These are phyloP conservation scores for Porcisia deanei DNA, from an alignment of 208 protist genomes.

Conservation along the genomic window DNA sequence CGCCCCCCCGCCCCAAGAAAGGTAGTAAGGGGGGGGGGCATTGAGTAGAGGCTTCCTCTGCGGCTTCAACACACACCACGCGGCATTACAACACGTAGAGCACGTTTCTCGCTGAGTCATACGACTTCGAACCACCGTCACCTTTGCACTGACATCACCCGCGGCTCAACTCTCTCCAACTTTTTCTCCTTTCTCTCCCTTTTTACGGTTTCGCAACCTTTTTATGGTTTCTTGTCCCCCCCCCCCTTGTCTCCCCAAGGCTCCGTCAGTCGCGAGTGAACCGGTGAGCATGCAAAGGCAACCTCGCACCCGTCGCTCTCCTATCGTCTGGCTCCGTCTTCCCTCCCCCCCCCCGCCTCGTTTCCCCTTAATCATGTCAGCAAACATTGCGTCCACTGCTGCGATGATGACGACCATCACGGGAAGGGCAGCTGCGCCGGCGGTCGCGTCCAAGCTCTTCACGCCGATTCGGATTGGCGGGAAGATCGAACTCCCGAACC, in stretches of 20 bases:
- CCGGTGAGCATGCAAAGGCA: neutral
- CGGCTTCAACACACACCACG: neutral
- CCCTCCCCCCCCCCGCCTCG: neutral
- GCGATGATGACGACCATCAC: neutral
- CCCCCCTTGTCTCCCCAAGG: too few species aligned
- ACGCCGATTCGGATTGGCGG: slow-evolving; percentile 57
- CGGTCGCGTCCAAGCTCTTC: slow-evolving; percentile 39
- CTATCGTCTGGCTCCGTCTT: neutral
- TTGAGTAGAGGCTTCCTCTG: neutral
- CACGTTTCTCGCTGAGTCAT: too few species aligned
- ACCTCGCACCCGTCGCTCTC: neutral
- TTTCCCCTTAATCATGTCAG: slow-evolving; percentile 8
- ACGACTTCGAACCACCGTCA: too few species aligned
- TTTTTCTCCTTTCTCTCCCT: too few species aligned
- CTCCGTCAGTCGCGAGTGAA: neutral
- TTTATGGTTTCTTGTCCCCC: too few species aligned
- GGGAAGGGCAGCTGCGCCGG: neutral
- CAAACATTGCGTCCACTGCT: neutral
- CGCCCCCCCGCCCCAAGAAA: too few species aligned
- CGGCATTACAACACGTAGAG: too few species aligned
- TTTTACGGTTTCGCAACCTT: too few species aligned
- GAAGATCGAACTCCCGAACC: slow-evolving; percentile 67
- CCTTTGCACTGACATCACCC: too few species aligned
- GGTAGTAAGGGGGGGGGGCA: neutral
- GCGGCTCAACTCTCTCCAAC: too few species aligned